Evolutionary conservation across 2,329 filamentous ascomycete genomes (phyloP).

Genomic region (Penicillium italicum): DNA sequence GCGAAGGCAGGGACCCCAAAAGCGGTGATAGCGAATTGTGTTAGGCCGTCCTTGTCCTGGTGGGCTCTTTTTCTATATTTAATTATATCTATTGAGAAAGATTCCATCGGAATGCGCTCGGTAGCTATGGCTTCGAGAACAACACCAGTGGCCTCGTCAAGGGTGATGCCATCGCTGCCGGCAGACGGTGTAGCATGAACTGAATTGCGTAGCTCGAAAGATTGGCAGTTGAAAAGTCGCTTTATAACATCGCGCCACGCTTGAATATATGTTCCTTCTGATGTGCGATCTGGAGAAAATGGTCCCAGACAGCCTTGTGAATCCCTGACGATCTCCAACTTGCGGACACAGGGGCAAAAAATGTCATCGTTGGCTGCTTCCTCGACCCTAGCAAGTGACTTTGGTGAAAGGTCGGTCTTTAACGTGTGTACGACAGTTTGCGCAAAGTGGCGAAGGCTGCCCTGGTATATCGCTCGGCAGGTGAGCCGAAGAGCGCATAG

Average conservation of each 20-base stretch:
- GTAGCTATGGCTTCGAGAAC: not conserved
- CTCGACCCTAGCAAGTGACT: not conserved
- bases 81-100: not conserved
- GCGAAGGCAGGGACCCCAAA: not conserved
- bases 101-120: not conserved
- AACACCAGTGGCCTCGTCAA: not conserved
- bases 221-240: not conserved
- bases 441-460: not conserved
- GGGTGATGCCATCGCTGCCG: not conserved
- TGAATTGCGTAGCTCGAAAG: not conserved
- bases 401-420: not conserved
- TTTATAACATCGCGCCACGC: not conserved
- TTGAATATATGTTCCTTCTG: not conserved
- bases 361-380: not conserved
- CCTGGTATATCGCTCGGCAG: not conserved
- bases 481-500: not conserved
- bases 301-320: not conserved
- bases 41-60: not conserved
- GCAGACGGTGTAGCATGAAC: not conserved
- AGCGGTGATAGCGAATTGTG: not conserved
- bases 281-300: not conserved
- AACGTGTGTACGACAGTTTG: not conserved
- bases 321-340: not conserved
- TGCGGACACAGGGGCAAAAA: not conserved
- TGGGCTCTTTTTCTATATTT: not conserved